These are phyloP conservation scores for Cutaneotrichosporon spelunceum DNA, from an alignment of 1,284 basidiomycete species.

Conservation along the genomic window DNA sequence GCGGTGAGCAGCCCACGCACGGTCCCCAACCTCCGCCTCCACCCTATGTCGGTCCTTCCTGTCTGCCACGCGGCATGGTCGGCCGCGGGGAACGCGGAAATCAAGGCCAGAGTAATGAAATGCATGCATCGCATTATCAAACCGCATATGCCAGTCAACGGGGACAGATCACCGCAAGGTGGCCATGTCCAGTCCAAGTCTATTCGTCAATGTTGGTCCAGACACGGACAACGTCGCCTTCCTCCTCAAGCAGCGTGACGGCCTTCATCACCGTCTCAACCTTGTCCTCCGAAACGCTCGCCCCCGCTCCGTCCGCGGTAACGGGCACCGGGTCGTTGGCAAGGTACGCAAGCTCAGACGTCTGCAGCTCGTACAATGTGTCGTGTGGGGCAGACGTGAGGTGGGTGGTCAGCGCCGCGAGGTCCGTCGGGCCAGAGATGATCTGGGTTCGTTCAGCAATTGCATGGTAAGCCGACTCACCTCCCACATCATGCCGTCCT, in stretches of 20 bases:
- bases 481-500: slow-evolving; percentile 33
- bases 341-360: slow-evolving; percentile 41
- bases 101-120: not conserved
- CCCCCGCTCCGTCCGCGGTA: slow-evolving; percentile 27
- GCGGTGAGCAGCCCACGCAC: too few species aligned
- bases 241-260: slow-evolving; percentile 42
- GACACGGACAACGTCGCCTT: slow-evolving; percentile 45
- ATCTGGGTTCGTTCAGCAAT: slow-evolving; percentile 26
- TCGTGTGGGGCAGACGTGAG: slow-evolving; percentile 27
- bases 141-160: not conserved
- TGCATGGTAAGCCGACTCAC: slow-evolving; percentile 20
- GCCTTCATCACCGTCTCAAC: slow-evolving; percentile 33
- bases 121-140: not conserved
- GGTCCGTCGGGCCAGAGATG: slow-evolving; percentile 33
- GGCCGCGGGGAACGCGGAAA: not conserved
- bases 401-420: slow-evolving; percentile 29
- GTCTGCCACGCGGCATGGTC: not conserved
- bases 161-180: not conserved
- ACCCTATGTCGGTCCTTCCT: too few species aligned
- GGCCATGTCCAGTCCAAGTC: not conserved
- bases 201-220: slow-evolving; percentile 46
- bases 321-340: slow-evolving; percentile 37
- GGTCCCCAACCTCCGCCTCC: too few species aligned
- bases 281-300: slow-evolving; percentile 30
- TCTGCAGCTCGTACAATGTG: slow-evolving; percentile 27